Conservation (phyloP, 352 stramenopile species). For the Pythium chondricola region DNA sequence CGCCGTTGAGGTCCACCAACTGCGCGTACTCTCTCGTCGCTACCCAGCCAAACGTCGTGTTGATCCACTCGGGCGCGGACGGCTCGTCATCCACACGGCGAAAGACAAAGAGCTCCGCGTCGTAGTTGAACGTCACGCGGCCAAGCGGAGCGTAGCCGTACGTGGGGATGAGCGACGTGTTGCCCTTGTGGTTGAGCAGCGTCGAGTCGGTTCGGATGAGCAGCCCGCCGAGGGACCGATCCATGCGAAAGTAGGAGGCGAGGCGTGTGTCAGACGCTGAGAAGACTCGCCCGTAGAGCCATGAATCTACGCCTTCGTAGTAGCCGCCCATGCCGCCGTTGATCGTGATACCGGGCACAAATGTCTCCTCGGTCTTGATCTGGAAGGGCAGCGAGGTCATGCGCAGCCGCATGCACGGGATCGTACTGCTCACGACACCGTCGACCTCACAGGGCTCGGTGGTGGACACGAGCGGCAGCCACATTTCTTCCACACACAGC, state of each 20-base stretch:
- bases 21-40: slow-evolving; percentile 65
- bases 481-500: slow-evolving; percentile 72
- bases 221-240: slow-evolving; percentile 49
- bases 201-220: slow-evolving; percentile 58
- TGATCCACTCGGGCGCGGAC: slow-evolving; percentile 64
- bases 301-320: slow-evolving; percentile 49
- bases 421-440: slow-evolving; percentile 10
- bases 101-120: slow-evolving; percentile 69
- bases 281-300: slow-evolving; percentile 60
- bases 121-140: slow-evolving; percentile 71
- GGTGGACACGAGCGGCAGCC: slow-evolving; percentile 40
- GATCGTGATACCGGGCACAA: slow-evolving; percentile 36
- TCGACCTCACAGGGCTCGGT: slow-evolving; percentile 25
- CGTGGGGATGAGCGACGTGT: slow-evolving; percentile 32
- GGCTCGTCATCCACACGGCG: slow-evolving; percentile 45
- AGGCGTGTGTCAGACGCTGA: slow-evolving; percentile 58
- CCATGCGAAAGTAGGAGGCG: slow-evolving; percentile 78
- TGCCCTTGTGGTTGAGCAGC: slow-evolving; percentile 76
- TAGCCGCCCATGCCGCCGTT: slow-evolving; percentile 72
- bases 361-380: slow-evolving; percentile 59
- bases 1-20: slow-evolving; percentile 42
- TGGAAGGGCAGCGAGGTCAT: slow-evolving; percentile 76
- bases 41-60: slow-evolving; percentile 46
- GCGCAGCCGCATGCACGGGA: slow-evolving; percentile 63
- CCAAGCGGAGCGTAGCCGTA: slow-evolving; percentile 60